Base-by-base conservation (phyloP, 768 basidiomycete genomes). In the Phylloporus sp. region DNA sequence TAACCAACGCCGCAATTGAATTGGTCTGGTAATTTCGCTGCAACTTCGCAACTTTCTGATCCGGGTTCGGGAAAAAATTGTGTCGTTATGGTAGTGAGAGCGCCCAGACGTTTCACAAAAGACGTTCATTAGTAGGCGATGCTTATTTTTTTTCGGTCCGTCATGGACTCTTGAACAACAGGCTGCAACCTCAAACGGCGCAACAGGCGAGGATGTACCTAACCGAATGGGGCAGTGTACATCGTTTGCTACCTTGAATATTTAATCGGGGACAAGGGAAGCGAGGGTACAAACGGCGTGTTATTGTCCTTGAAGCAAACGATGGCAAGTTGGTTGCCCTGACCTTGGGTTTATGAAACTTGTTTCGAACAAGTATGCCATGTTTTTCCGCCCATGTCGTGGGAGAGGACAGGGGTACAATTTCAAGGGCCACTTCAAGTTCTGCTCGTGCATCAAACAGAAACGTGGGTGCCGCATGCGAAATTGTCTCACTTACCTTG, bases 1-100 rank as follows among this genome's bases (percentile, higher is more conserved):
- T 97, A 47, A 54, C 47, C 39, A 42, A 40, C 11, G 7, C 29
- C 34, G 8, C 12, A 15, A 44, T 20, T 41, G 47, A 53, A 53
- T 50, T 50, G 41, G 32, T 43, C 46, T 50, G 58, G 41, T 13
- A 12, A 50, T 50, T 49, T 47, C 48, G 44, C 18, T 29, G 31
- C 41, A 13, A 29, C 63, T 59, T 65, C 57, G 53, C 32, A 45
- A 9, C 6, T 29, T 50, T 62, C 52, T 54, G 54, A 65, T 63
- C n/a, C n/a, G 50, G 40, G 20, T n/a, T n/a, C n/a, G 32, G 41
- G 22, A 27, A 31, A 40, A 22, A 48, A 52, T 54, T 47, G 32
- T 28, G 53, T 26, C 23, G 41, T 56, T 49, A 62, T 22, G 34
- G 42, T 28, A 23, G 29, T 35, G 28, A 48, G 51, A 42, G 62